A percentile compares a stretch with the other conserved stretches of the same genome.
Conservation (phyloP, 129 eudicot genomes). For the Chrysanthemum seticuspe region DNA sequence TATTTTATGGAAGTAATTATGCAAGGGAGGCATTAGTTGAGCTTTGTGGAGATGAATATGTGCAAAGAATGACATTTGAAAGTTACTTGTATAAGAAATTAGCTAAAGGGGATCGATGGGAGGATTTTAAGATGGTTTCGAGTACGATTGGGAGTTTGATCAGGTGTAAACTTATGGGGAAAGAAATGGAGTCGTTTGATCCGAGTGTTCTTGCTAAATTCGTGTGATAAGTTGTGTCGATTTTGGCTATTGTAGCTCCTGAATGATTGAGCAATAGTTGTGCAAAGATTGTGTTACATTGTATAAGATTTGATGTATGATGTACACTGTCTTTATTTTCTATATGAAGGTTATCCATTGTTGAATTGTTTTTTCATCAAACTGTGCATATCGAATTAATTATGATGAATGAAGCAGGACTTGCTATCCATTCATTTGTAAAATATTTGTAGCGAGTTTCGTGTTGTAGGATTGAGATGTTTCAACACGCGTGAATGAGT, state of each 20-base stretch:
- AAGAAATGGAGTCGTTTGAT: slow-evolving; percentile 57
- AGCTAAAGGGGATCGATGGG: slow-evolving; percentile 71
- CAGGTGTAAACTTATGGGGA: slow-evolving; percentile 77
- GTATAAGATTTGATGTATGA: too few species aligned
- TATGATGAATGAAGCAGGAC: too few species aligned
- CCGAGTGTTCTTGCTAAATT: slow-evolving; percentile 27
- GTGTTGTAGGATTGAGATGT: too few species aligned
- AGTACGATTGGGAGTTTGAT: slow-evolving; percentile 87
- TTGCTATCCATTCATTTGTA: too few species aligned
- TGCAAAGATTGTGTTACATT: not conserved
- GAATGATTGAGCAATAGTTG: not conserved
- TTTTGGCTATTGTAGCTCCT: not conserved
- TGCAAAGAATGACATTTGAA: slow-evolving; percentile 95
- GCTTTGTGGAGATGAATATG: slow-evolving; percentile 95
- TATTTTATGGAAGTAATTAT: slow-evolving; percentile 86
- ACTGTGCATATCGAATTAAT: too few species aligned
- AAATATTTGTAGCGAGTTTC: too few species aligned
- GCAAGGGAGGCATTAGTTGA: slow-evolving; percentile 97
- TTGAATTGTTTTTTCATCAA: too few species aligned
- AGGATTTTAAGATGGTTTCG: slow-evolving; percentile 84
- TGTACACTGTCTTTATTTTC: too few species aligned
- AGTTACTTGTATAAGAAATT: slow-evolving; percentile 90
- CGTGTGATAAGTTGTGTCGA: not conserved
- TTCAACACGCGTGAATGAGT: too few species aligned
- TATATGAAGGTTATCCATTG: too few species aligned